Percentiles rank a stretch among this genome's conserved stretches.
These are phyloP conservation scores for Colletotrichum echinochloae DNA, from an alignment of 2,329 filamentous ascomycete species.

Conservation along the genomic window DNA sequence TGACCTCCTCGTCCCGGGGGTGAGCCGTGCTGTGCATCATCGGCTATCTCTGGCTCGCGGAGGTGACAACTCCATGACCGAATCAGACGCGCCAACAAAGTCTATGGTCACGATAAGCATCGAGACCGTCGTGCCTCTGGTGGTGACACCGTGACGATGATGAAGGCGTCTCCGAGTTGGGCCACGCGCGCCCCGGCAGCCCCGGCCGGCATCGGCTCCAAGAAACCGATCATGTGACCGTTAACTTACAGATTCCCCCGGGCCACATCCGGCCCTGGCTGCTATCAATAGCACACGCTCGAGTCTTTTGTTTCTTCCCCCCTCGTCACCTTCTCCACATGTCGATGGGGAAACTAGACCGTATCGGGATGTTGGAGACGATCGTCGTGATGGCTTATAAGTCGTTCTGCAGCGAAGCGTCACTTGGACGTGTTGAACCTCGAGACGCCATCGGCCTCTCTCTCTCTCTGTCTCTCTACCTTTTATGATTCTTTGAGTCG, in stretches of 20 bases:
- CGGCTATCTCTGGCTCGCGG: constrained; percentile 17
- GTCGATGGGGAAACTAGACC: constrained; percentile 3
- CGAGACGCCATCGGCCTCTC: not conserved
- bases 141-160: not conserved
- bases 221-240: constrained; percentile 45
- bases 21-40: not conserved
- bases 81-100: constrained; percentile 23
- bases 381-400: constrained; percentile 9
- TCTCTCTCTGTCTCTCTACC: too few species aligned
- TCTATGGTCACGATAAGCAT: constrained; percentile 26
- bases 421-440: not conserved
- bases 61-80: constrained; percentile 15
- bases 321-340: constrained; percentile 15
- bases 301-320: not conserved
- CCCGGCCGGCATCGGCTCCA: constrained; percentile 35
- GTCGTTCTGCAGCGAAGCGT: constrained; percentile 9
- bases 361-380: constrained; percentile 25
- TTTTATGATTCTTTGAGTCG: not conserved
- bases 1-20: too few species aligned
- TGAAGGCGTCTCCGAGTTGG: constrained; percentile 6
- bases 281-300: constrained; percentile 26
- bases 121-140: too few species aligned
- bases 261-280: not conserved
- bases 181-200: constrained; percentile 25
- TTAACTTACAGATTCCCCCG: constrained; percentile 10